Conservation (phyloP, 306 rosid species). For the Dalbergia cultrata region DNA sequence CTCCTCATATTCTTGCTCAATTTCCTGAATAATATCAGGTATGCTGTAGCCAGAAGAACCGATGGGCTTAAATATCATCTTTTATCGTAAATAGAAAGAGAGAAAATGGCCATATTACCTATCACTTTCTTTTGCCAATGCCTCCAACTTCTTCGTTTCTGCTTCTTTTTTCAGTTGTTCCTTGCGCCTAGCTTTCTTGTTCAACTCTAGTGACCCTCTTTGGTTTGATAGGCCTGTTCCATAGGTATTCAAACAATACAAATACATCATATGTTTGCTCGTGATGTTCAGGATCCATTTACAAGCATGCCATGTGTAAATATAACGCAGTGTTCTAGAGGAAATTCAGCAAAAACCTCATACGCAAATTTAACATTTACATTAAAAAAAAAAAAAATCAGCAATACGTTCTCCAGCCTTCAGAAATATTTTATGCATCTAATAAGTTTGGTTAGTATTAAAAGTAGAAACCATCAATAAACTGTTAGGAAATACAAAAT, state of each 20-base stretch:
- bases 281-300: background rate
- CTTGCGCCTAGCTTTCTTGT: slow-evolving; percentile 79
- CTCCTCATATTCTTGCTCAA: slow-evolving; percentile 78
- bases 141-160: slow-evolving; percentile 60
- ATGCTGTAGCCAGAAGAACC: slow-evolving; percentile 59
- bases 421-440: background rate
- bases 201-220: slow-evolving; percentile 82
- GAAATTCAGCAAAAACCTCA: slow-evolving; percentile 6
- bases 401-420: background rate
- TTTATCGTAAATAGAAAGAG: background rate
- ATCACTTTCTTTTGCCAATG: slow-evolving; percentile 82
- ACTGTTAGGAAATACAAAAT: slow-evolving; percentile 2
- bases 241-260: slow-evolving; percentile 45
- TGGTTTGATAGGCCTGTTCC: slow-evolving; percentile 61
- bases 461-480: background rate
- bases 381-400: background rate
- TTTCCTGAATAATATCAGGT: slow-evolving; percentile 72
- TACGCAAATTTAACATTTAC: background rate
- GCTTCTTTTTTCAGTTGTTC: slow-evolving; percentile 70
- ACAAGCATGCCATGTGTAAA: background rate
- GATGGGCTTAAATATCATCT: background rate
- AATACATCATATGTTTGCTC: slow-evolving; percentile 14
- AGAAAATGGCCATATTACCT: slow-evolving; percentile 54
- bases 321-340: background rate
- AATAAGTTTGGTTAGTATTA: slow-evolving; percentile 16